Percentiles rank a stretch among this genome's conserved stretches.
These are phyloP conservation scores for Emergomyces pasteurianus DNA, from an alignment of 2,329 filamentous ascomycete species.

Conservation along the genomic window DNA sequence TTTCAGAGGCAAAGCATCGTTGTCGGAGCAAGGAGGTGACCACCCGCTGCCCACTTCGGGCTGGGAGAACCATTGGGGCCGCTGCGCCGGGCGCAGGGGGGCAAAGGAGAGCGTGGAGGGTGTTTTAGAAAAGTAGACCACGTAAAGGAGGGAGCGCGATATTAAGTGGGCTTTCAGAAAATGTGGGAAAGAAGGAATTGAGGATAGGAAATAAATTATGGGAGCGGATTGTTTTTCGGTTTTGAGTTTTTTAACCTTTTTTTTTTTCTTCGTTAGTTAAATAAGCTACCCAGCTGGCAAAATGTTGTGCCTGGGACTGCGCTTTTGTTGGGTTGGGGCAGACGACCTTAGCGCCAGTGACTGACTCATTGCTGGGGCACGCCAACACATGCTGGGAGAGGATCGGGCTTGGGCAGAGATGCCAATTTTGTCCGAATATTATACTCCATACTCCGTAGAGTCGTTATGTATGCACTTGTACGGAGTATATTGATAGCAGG, in stretches of 20 bases:
- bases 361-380: not conserved
- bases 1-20: constrained; percentile 27
- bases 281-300: too few relatives aligned
- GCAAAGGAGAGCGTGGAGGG: constrained; percentile 10
- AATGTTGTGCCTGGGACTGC: not conserved
- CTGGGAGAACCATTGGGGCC: constrained; percentile 34
- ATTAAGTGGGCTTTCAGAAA: not conserved
- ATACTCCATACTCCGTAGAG: too few relatives aligned
- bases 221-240: not conserved
- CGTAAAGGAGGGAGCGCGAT: not conserved
- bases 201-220: not conserved
- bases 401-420: not conserved
- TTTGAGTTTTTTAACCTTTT: not conserved
- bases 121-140: not conserved
- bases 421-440: too few relatives aligned
- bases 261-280: not conserved
- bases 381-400: not conserved
- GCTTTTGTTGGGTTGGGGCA: not conserved
- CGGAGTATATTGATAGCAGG: too few relatives aligned
- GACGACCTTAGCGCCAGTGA: not conserved
- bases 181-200: not conserved
- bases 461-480: too few relatives aligned
- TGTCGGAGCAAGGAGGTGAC: constrained; percentile 30
- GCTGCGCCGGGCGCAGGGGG: constrained; percentile 18
- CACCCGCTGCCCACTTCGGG: constrained; percentile 32